Base-by-base conservation (phyloP, 208 protist species). In the Willaertia magna region DNA sequence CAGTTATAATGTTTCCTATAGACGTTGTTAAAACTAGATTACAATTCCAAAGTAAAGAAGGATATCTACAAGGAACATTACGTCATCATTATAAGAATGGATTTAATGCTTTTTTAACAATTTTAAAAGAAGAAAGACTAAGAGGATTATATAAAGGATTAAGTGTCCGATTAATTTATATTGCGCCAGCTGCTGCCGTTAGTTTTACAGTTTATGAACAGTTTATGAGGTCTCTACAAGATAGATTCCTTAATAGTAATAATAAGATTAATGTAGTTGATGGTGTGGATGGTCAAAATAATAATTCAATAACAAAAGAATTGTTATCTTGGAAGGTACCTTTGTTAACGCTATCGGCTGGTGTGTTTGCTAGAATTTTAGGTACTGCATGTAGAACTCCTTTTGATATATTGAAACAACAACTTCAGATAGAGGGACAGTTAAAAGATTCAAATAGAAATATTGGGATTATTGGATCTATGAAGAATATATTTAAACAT, bases 321-420 rank as follows among this genome's bases (percentile, higher is more conserved):
- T n/a, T n/a, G n/a, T 51, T 75, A 22, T 85, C 82, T 11, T 85
- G 59, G 61, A 55, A 61, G 3, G 74, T 18, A 26, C 46, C 49
- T 26, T 4, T 43, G 12, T 20, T 85, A 4, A 78, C 83, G 22
- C 40, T 85, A 14, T 34, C 49, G 2, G 83, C 74, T 16, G 83
- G 83, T 74, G 16, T 22, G 42, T n/a, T 18, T 44, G 74, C 74
- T 12, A 85, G 83, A 79, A 22, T 85, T 43, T 59, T 85, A 20
- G 83, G 83, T 55, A 85, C 83, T 42, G 61, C 74, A 4, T 52
- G 43, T 26, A n/a, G 83, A 55, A 85, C 83, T 18, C 83, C 83
- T 12, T 85, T 85, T 22, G 83, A 85, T 44, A 81, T 85, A 34
- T 52, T 85, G 46, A 85, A 85, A 22, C 83, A 85, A 43, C 83